Conservation (phyloP, 331 rosid genomes). For the Rosa hybrid region DNA sequence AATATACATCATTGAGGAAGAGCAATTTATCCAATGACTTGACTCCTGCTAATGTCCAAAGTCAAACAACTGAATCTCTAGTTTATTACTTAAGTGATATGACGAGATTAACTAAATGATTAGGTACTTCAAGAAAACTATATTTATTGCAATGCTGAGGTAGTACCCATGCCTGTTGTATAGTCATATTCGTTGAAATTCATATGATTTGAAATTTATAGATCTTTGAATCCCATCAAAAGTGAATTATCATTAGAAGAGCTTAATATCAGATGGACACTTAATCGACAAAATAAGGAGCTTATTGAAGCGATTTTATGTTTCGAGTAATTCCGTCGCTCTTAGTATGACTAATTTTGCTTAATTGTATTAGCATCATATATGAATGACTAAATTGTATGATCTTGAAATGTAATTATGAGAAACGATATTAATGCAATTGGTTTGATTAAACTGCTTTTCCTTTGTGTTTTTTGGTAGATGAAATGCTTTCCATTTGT, state of each 20-base stretch:
- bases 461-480: neutral
- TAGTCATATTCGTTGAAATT: neutral
- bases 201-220: neutral
- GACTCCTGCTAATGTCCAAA: neutral
- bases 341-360: neutral
- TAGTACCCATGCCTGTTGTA: neutral
- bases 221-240: neutral
- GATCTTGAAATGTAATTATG: neutral
- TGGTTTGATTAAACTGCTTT: neutral
- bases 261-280: neutral
- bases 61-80: neutral
- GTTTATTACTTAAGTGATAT: neutral
- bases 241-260: neutral
- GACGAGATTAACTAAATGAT: neutral
- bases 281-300: neutral
- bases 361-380: neutral
- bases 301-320: too few species aligned
- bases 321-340: neutral
- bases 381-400: neutral
- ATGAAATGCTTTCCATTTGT: neutral
- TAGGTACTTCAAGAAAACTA: neutral
- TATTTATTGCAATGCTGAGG: neutral
- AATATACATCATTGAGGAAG: neutral
- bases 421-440: neutral
- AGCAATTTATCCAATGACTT: neutral